Base-by-base conservation (phyloP, 768 basidiomycete species). In the Russula sp. region DNA sequence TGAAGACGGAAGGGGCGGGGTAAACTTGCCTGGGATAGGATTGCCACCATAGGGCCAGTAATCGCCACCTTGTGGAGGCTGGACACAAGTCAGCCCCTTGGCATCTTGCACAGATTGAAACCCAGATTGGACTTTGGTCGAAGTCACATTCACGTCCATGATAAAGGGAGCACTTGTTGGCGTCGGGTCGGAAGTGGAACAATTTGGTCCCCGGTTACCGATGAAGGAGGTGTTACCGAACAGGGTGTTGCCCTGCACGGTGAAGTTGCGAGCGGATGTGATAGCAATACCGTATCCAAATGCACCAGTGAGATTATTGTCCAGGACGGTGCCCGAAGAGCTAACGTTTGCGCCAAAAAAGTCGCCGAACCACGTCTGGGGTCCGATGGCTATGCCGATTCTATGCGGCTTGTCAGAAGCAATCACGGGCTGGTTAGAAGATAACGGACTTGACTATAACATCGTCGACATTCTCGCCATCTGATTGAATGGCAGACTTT, bases 371-470 rank as follows among this genome's bases (percentile, higher is more conserved):
- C 89, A 91, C 16, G 83, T 84, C 11, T 82, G 82, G 9, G 90
- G 87, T 9, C 90, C 89, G 16, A 91, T 80, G 34, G 88, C 89
- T 53, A 91, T 85, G n/a, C 86, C 89, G 69, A 91, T 84, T 72
- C 89, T 90, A 54, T 18, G 18, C 9, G 32, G 32, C 20, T 44
- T 22, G 52, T 62, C 37, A 68, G 59, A 49, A 20, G 39, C 11
- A 16, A 55, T 49, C 61, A 52, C 34, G 44, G 6, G 16, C 42
- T 34, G n/a, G 50, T 13, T 55, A 32, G 47, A 42, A 55, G 49
- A 52, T 18, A 13, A 71, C 84, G 52, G 64, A 89, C 88, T 91
- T 91, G 74, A 91, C 83, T 59, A 91, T 79, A 13, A 81, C 84
- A 66, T 83, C 78, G 20, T 84, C 73, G 9, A 73, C 69, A 62